Evolutionary conservation across 106 monocot genomes (phyloP).

Genomic region (Dendrobium nobile): DNA sequence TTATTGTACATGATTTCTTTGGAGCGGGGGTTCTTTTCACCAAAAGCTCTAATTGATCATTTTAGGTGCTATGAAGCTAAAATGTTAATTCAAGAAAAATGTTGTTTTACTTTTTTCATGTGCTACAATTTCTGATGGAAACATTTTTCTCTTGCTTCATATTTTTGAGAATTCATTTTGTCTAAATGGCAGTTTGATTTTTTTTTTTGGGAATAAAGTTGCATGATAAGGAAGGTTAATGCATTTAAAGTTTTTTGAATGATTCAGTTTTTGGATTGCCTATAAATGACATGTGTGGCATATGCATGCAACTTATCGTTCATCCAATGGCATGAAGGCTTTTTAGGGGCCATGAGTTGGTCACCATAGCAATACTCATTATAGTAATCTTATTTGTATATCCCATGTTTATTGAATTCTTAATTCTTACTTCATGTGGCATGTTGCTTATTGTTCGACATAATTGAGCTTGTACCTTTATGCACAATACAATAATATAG

Average conservation of each 20-base stretch:
- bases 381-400: neutral
- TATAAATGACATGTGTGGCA: no score
- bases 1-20: neutral
- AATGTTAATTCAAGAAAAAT: neutral
- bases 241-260: neutral
- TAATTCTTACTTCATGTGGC: neutral
- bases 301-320: no score
- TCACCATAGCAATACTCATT: neutral
- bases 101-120: neutral
- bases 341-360: no score
- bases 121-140: neutral
- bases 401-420: neutral
- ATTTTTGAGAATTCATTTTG: neutral
- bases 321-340: no score
- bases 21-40: neutral
- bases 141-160: neutral
- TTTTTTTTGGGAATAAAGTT: neutral
- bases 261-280: neutral
- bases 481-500: neutral
- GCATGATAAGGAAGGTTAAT: neutral
- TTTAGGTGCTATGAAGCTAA: neutral
- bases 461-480: neutral
- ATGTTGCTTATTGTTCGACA: neutral
- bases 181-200: neutral
- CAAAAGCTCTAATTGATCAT: neutral